phyloP scores from a whole-genome alignment of 2,329 filamentous ascomycete genomes.

The Dactylellina drechsleri region DNA sequence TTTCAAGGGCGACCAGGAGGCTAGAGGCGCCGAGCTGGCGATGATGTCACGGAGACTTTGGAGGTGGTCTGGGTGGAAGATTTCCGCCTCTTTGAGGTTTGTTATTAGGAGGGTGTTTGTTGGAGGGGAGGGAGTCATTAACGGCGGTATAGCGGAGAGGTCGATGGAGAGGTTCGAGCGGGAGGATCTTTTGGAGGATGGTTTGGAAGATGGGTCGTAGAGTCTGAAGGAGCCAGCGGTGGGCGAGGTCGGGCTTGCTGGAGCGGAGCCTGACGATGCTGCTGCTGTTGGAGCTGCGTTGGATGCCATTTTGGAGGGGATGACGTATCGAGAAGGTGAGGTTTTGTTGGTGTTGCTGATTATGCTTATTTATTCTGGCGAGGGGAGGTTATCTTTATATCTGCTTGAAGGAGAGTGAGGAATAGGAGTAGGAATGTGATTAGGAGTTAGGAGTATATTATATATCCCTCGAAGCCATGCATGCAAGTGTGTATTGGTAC shows the following conservation, averaged over 20 bases:
- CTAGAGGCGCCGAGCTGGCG: conserved; percentile 74
- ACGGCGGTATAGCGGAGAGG: conserved; percentile 75
- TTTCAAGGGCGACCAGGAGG: conserved; percentile 82
- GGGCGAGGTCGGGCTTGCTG: conserved; percentile 46
- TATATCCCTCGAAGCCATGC: conserved; percentile 1
- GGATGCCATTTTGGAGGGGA: conserved; percentile 22
- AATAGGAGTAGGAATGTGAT: background rate
- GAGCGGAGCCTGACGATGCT: conserved; percentile 14
- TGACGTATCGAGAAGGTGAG: background rate
- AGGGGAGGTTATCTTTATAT: background rate
- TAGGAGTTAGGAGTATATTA: background rate
- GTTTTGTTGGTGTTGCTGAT: background rate
- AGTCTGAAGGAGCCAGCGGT: conserved; percentile 43
- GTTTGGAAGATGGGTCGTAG: conserved; percentile 38
- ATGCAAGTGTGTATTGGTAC: no score
- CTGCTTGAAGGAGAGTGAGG: background rate
- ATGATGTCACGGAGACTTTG: conserved; percentile 78
- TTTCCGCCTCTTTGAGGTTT: conserved; percentile 76
- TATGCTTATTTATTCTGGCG: background rate
- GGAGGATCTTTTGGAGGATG: conserved; percentile 51
- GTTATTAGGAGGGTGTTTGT: conserved; percentile 88
- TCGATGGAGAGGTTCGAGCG: conserved; percentile 72
- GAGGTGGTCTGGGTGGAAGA: conserved; percentile 79
- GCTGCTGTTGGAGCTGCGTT: conserved; percentile 13
- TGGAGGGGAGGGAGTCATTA: conserved; percentile 76